Evolutionary conservation across 1,284 basidiomycete species (phyloP), one percentile per base, ranked within the genome.

Genomic region (Somion occarium): DNA sequence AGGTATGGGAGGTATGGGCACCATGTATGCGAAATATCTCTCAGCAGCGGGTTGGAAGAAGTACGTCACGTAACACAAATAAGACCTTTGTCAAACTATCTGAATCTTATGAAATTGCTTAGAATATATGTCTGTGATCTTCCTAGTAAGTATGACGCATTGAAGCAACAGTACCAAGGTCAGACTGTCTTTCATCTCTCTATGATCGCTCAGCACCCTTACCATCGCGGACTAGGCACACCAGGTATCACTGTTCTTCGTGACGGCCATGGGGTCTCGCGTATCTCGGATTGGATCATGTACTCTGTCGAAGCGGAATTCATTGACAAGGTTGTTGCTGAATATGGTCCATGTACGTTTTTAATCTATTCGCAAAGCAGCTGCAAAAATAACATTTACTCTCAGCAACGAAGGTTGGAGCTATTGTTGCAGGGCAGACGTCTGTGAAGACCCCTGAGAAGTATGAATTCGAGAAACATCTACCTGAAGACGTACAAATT

Each of bases 361-460:
- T 20, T 38, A 18, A n/a, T n/a, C n/a, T n/a, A n/a, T n/a, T n/a
- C n/a, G 20, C 20, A n/a, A 13, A 26, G 13, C 41, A 18, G 50
- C 44, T 44, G 26, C 23, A 23, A 37, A 9, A 15, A 7, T 34
- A 7, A 34, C 30, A 34, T 34, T 34, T 7, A 34, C 23, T 37
- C 38, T 1, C 61, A 94, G 92, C 94, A 9, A 97, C 94, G 3
- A 98, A 98, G 70, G 70, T 95, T 18, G 84, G 91, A 19, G 91
- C 96, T 1, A 87, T 98, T 46, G 95, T 99, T 5, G 84, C 93
- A 0, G 96, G 93, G 0, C 96, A 99, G 70, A 98, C 96, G 0
- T 95, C 92, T 0, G 96, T 98, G 52, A 99, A 99, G 68, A 91
- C 93, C 0, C 97, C 97, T 0, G 96, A 99, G 66, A 85, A 81